phyloP scores from a whole-genome alignment of 2,329 filamentous ascomycete genomes.

The Curvularia sp. region DNA sequence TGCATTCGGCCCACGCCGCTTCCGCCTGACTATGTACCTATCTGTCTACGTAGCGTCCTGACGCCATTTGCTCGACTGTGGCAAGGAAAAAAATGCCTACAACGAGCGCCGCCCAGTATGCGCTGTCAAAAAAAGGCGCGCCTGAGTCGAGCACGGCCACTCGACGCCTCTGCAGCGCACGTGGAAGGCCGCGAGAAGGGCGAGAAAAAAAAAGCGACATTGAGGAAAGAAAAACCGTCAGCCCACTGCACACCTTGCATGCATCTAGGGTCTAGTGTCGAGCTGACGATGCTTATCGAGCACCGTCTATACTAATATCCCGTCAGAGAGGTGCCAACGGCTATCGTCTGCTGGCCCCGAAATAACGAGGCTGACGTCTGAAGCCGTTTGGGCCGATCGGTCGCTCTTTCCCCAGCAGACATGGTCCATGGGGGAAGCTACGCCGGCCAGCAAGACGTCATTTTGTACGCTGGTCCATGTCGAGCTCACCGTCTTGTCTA shows the following conservation, averaged over 20 bases:
- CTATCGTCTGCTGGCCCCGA: background rate
- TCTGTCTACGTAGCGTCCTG: conserved; percentile 2
- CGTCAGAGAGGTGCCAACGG: background rate
- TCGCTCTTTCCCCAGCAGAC: background rate
- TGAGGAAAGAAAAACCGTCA: background rate
- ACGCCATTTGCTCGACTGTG: conserved; percentile 14
- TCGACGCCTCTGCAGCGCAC: background rate
- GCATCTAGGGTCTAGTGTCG: background rate
- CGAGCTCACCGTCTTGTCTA: background rate
- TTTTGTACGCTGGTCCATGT: background rate
- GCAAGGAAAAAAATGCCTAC: conserved; percentile 12
- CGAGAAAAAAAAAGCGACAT: background rate
- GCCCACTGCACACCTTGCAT: background rate
- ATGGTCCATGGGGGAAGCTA: background rate
- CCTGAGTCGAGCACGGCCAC: conserved; percentile 1
- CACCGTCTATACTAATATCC: no score
- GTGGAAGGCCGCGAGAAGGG: background rate
- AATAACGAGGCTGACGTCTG: background rate
- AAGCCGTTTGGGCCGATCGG: background rate
- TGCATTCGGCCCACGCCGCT: conserved; percentile 9
- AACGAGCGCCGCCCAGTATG: conserved; percentile 11
- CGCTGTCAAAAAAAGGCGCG: background rate
- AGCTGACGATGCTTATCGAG: background rate
- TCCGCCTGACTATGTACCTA: conserved; percentile 2
- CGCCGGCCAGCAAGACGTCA: conserved; percentile 1